These are phyloP conservation scores for Spathaspora sp. DNA, from an alignment of 1,139 yeast genomes.

Conservation along the genomic window DNA sequence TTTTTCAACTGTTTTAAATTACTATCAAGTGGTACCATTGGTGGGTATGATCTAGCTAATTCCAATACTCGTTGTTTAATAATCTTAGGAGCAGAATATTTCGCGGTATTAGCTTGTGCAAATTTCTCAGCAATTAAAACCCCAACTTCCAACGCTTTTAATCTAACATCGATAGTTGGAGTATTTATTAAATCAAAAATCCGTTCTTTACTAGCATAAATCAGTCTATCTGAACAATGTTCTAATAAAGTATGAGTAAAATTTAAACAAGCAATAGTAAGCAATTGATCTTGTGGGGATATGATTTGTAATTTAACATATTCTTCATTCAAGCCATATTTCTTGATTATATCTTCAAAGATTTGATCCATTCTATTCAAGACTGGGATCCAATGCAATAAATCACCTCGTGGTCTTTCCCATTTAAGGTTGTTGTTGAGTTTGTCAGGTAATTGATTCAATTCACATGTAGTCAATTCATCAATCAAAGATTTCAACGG, in stretches of 20 bases:
- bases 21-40: slow-evolving; percentile 45
- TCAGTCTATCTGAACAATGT: slow-evolving; percentile 64
- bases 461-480: slow-evolving; percentile 28
- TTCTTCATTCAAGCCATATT: slow-evolving; percentile 55
- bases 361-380: slow-evolving; percentile 74
- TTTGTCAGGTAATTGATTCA: slow-evolving; percentile 30
- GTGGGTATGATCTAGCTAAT: slow-evolving; percentile 58
- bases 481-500: slow-evolving; percentile 41
- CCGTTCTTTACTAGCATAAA: slow-evolving; percentile 68
- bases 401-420: slow-evolving; percentile 71
- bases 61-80: slow-evolving; percentile 47
- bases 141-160: slow-evolving; percentile 64
- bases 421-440: slow-evolving; percentile 40
- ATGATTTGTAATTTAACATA: slow-evolving; percentile 47
- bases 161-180: slow-evolving; percentile 58
- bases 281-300: slow-evolving; percentile 40
- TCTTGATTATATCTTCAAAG: slow-evolving; percentile 51
- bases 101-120: slow-evolving; percentile 41
- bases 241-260: slow-evolving; percentile 67
- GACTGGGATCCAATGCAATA: slow-evolving; percentile 75
- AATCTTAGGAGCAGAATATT: slow-evolving; percentile 42
- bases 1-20: slow-evolving; percentile 14
- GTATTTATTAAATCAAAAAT: slow-evolving; percentile 61
- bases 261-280: slow-evolving; percentile 53
- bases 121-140: slow-evolving; percentile 61